Evolutionary conservation across 768 basidiomycete genomes (phyloP), one percentile per base, ranked within the genome.

Genomic region (Termitomyces sp.): DNA sequence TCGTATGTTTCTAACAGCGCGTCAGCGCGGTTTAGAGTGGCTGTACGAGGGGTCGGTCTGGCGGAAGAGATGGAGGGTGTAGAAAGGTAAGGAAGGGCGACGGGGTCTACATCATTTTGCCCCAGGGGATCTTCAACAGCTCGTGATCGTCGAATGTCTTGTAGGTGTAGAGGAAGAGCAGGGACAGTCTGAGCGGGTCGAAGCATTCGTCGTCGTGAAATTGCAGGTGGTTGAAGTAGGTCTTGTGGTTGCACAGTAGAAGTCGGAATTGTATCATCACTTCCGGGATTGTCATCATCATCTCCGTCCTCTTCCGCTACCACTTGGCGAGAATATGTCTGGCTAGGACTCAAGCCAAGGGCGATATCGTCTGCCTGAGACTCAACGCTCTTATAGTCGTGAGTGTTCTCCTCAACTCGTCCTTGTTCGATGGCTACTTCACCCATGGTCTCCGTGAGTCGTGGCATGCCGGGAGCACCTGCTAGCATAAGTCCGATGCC

Each of bases 341-440:
- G 59, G 29, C 57, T 60, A 7, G 66, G 61, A 46, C 55, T 54
- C 41, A 61, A 60, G 52, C 62, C 64, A 54, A 56, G 64, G 45
- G 71, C 67, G 44, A 73, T 63, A 16, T 78, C 79, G 38, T 81
- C 79, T 39, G 77, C 76, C 7, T 70, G 69, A 13, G 71, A 62
- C 59, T 83, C 76, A 22, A 83, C 64, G 57, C 82, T 82, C 64
- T 75, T 78, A 20, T 76, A 66, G 53, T 76, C 73, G 53, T 70
- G 68, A 1, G 74, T 76, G n/a, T 79, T 77, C 50, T 89, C 86
- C 56, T 88, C 85, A 49, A 79, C 76, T 16, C 92, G 79, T 1
- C 95, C 95, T 71, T 98, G 96, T 60, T 93, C 93, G 47, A 98
- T 73, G 2, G 92, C 90, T 47, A 96, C 87, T 56, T 88, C 73